Conservation (phyloP, 352 stramenopile species). For the Phytophthora pistaciae region DNA sequence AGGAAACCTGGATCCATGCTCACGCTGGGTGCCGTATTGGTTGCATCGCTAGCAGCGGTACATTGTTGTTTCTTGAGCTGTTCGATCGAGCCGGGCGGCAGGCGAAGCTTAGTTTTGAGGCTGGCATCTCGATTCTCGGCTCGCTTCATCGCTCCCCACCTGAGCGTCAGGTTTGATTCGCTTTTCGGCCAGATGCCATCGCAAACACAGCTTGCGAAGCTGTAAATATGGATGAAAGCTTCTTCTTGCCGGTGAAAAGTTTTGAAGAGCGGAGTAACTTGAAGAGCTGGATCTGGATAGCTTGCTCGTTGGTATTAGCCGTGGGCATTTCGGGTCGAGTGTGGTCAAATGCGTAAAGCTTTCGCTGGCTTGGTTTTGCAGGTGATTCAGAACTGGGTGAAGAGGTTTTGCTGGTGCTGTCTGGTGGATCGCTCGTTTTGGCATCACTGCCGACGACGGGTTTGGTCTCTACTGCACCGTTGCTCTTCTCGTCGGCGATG, state of each 20-base stretch:
- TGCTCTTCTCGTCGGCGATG: background rate
- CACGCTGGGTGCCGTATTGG: too few relatives aligned
- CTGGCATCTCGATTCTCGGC: background rate
- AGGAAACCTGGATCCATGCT: too few relatives aligned
- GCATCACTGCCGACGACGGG: too few relatives aligned
- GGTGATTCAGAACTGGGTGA: too few relatives aligned
- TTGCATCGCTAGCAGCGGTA: too few relatives aligned
- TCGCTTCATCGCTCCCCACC: background rate
- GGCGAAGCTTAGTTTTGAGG: background rate
- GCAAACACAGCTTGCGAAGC: background rate
- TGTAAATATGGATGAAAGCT: background rate
- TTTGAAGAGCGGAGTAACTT: background rate
- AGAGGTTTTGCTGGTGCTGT: too few relatives aligned
- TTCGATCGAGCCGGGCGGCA: background rate
- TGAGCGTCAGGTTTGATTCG: background rate
- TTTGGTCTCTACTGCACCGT: background rate
- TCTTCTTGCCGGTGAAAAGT: background rate
- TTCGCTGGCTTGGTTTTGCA: background rate
- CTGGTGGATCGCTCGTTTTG: too few relatives aligned
- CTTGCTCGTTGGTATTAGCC: background rate
- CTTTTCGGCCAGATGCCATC: background rate
- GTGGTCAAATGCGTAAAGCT: background rate
- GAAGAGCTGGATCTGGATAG: background rate
- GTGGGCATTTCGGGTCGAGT: background rate
- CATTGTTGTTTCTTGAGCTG: background rate